Evolutionary conservation across 2,329 filamentous ascomycete species (phyloP).

Genomic region (Lachnellula subtilissima): DNA sequence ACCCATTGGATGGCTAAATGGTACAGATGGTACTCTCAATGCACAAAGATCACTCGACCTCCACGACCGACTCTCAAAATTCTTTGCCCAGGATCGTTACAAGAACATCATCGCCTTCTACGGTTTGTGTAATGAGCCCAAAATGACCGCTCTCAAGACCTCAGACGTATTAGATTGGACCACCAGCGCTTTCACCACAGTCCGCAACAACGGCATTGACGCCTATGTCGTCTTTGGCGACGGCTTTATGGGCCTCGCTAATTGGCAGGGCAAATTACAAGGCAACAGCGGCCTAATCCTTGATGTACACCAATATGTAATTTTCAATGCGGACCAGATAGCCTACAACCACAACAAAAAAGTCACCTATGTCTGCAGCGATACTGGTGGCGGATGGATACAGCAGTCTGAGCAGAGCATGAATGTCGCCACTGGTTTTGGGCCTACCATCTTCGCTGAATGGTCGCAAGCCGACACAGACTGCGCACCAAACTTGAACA

Average conservation of each 20-base stretch:
- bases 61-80: slow-evolving; percentile 79
- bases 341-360: slow-evolving; percentile 76
- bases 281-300: slow-evolving; percentile 69
- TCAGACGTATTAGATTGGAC: slow-evolving; percentile 76
- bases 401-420: slow-evolving; percentile 69
- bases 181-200: slow-evolving; percentile 61
- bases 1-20: slow-evolving; percentile 80
- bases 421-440: slow-evolving; percentile 73
- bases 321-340: slow-evolving; percentile 90
- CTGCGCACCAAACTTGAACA: slow-evolving; percentile 81
- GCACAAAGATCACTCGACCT: slow-evolving; percentile 78
- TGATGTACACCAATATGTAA: slow-evolving; percentile 98
- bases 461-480: slow-evolving; percentile 98
- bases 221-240: slow-evolving; percentile 82
- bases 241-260: slow-evolving; percentile 84
- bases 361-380: slow-evolving; percentile 75
- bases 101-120: slow-evolving; percentile 90
- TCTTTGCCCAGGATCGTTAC: slow-evolving; percentile 92
- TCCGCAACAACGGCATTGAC: slow-evolving; percentile 72
- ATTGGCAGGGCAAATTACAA: slow-evolving; percentile 83
- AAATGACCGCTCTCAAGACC: slow-evolving; percentile 68
- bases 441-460: slow-evolving; percentile 90
- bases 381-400: slow-evolving; percentile 60
- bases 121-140: slow-evolving; percentile 89
- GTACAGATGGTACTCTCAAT: slow-evolving; percentile 76